A percentile compares a stretch with the other conserved stretches of the same genome.
Conservation (phyloP, 1,139 yeast genomes). For the Saccharomyces hybrid region DNA sequence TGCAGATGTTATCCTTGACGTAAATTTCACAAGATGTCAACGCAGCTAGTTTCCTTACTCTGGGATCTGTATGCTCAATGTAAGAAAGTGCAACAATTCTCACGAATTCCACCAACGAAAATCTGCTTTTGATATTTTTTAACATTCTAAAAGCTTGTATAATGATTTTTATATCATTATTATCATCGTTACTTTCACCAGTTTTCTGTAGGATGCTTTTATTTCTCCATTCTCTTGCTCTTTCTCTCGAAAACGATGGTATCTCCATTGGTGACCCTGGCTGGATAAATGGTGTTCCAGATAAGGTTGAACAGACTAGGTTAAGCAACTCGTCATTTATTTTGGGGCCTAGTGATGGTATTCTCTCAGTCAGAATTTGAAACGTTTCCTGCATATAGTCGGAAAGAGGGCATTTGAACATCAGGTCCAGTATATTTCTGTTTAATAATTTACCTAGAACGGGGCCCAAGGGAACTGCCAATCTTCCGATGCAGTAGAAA, state of each 20-base stretch:
- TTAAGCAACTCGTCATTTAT: conserved; percentile 69
- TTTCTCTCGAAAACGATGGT: conserved; percentile 48
- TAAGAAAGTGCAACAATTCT: conserved; percentile 74
- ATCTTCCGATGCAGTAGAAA: conserved; percentile 80
- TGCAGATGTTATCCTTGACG: conserved; percentile 73
- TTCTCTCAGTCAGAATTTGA: conserved; percentile 55
- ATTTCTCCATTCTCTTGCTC: conserved; percentile 73
- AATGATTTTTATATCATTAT: conserved; percentile 27
- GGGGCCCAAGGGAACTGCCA: conserved; percentile 90
- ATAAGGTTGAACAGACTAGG: conserved; percentile 63
- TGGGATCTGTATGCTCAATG: conserved; percentile 70
- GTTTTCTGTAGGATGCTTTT: conserved; percentile 61
- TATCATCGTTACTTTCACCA: conserved; percentile 31
- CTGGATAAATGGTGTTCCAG: conserved; percentile 75
- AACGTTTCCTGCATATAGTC: conserved; percentile 73
- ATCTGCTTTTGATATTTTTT: conserved; percentile 66
- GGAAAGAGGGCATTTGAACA: conserved; percentile 77
- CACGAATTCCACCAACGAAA: conserved; percentile 79
- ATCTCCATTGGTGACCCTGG: conserved; percentile 81
- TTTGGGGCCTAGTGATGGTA: conserved; percentile 72
- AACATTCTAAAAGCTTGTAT: conserved; percentile 48
- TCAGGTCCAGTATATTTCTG: conserved; percentile 68
- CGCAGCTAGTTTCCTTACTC: conserved; percentile 80
- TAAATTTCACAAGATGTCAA: conserved; percentile 78
- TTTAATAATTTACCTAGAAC: conserved; percentile 85